These are phyloP conservation scores for Termitomyces sp. DNA, from an alignment of 1,284 basidiomycete species.

Conservation along the genomic window DNA sequence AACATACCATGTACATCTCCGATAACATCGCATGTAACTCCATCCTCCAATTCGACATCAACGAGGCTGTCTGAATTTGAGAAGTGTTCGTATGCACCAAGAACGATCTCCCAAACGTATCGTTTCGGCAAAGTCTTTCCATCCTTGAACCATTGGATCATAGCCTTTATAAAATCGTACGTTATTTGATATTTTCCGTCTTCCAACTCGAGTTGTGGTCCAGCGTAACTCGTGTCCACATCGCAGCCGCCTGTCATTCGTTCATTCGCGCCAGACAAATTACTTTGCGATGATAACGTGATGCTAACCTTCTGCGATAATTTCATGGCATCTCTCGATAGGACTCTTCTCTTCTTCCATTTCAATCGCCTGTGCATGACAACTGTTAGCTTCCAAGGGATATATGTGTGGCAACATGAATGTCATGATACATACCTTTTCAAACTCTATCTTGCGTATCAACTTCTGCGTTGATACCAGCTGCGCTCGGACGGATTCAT, in stretches of 20 bases:
- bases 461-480: conserved; percentile 89
- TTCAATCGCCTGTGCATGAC: conserved; percentile 69
- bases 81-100: conserved; percentile 81
- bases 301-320: conserved; percentile 70
- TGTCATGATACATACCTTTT: conserved; percentile 54
- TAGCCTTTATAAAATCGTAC: conserved; percentile 73
- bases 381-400: not conserved
- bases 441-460: conserved; percentile 80
- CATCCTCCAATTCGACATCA: conserved; percentile 72
- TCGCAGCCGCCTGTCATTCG: conserved; percentile 59
- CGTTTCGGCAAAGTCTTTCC: conserved; percentile 84
- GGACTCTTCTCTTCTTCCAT: conserved; percentile 81
- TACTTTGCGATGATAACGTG: conserved; percentile 3
- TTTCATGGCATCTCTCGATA: conserved; percentile 67
- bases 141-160: conserved; percentile 92
- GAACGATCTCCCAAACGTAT: conserved; percentile 93
- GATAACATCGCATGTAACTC: conserved; percentile 84
- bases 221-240: conserved; percentile 63
- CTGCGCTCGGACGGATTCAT: conserved; percentile 77
- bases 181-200: conserved; percentile 71
- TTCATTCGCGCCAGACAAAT: not conserved
- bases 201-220: conserved; percentile 56
- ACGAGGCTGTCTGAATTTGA: conserved; percentile 81
- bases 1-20: conserved; percentile 82
- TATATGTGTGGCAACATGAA: conserved; percentile 3